Base-by-base conservation (phyloP, 148 eudicot genomes). In the Agrostemma githago region DNA sequence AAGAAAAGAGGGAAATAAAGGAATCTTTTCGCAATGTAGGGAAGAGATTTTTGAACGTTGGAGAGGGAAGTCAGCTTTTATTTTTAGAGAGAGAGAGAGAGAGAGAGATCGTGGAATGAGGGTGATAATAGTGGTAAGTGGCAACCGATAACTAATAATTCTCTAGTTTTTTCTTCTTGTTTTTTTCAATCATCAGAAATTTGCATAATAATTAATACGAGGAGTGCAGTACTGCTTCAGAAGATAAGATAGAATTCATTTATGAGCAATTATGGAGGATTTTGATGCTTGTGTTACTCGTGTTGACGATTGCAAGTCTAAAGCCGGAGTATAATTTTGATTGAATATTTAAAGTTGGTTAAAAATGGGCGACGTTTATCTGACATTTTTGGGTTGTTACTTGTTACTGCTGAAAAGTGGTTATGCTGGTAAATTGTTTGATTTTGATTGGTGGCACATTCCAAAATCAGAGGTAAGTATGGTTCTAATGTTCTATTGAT, bases 21-120 rank as follows among this genome's bases (percentile, higher is more conserved):
- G 73, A 40, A 68, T 19, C 43, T 68, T 67, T 42, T 11, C 5
- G 34, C 3, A 63, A n/a, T 40, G 66, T 26, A 61, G 72, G 77
- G 41, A 57, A 26, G 67, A 61, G 81, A 19, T 61, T 59, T 60
- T 79, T 68, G 74, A 79, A 79, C 72, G 72, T 79, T 79, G 78
- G 9, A 62, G 48, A 20, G 40, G 70, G 74, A 79, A 73, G 74
- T 66, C 77, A 63, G 76, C 81, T 67, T 73, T 78, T 34, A 60
- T 39, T 44, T 76, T 38, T 51, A 5, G 71, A 26, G 68, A 26
- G 75, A 63, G 56, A 26, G 80, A 72, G 43, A 42, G 12, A 72
- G 57, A 20, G 51, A 57, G 39, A 56, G 14, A 62, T 8, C 1
- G 20, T 16, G 48, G 16, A n/a, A 59, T n/a, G 71, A 74, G 37